Conservation (phyloP, 306 rosid species). For the Malus asiatica region DNA sequence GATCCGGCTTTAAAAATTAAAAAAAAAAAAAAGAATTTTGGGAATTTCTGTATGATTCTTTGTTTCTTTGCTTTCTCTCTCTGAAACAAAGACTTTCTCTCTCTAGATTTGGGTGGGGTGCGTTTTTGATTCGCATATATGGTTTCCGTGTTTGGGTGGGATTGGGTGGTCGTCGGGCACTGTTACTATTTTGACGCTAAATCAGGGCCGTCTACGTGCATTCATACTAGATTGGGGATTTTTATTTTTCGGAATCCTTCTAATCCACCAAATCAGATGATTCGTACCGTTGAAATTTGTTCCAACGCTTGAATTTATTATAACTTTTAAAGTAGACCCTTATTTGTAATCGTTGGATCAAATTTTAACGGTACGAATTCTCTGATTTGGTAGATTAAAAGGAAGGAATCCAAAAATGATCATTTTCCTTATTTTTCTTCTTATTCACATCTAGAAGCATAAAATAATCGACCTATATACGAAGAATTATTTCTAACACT, state of each 20-base stretch:
- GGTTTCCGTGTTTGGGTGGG: constrained; percentile 14
- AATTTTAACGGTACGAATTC: too few relatives aligned
- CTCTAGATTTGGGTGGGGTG: background rate
- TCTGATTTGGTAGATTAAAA: too few relatives aligned
- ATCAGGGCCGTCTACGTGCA: constrained; percentile 28
- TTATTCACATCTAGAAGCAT: too few relatives aligned
- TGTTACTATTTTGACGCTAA: background rate
- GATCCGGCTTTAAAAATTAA: constrained; percentile 29
- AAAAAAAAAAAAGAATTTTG: background rate
- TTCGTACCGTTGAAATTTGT: too few relatives aligned
- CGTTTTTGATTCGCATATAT: constrained; percentile 6
- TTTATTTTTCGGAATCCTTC: too few relatives aligned
- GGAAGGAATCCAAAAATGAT: fast-evolving
- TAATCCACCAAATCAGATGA: fast-evolving
- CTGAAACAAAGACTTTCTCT: constrained; percentile 1
- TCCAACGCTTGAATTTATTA: too few relatives aligned
- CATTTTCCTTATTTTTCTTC: too few relatives aligned
- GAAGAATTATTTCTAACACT: too few relatives aligned
- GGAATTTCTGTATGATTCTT: background rate
- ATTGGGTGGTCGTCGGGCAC: background rate
- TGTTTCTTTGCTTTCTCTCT: constrained; percentile 8
- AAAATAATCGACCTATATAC: too few relatives aligned
- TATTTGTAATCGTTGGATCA: too few relatives aligned
- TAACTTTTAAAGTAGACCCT: too few relatives aligned
- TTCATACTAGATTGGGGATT: background rate